These are phyloP conservation scores for Cadophora luteo-olivacea DNA, from an alignment of 2,329 filamentous ascomycete species.

Conservation along the genomic window DNA sequence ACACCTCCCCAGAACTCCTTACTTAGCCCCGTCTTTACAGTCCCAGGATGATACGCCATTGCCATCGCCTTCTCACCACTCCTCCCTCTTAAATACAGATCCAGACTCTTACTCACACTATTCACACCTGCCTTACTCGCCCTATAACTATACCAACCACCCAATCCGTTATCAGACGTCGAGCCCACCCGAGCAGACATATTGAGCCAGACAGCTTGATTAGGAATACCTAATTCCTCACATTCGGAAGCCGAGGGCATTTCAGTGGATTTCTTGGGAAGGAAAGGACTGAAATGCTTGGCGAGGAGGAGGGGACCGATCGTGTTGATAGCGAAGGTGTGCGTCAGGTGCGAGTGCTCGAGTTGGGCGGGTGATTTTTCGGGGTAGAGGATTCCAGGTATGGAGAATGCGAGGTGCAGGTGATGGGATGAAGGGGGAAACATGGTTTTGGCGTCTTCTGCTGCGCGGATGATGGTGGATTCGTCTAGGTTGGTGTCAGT, in stretches of 20 bases:
- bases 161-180: constrained; percentile 72
- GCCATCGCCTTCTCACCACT: constrained; percentile 69
- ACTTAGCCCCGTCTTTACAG: constrained; percentile 77
- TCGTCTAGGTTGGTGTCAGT: constrained; percentile 55
- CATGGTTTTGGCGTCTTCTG: constrained; percentile 54
- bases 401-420: constrained; percentile 71
- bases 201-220: constrained; percentile 69
- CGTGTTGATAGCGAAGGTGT: constrained; percentile 76
- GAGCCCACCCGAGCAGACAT: constrained; percentile 82
- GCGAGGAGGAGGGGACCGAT: constrained; percentile 77
- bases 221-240: constrained; percentile 49
- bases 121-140: constrained; percentile 78
- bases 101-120: constrained; percentile 73
- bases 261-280: constrained; percentile 64
- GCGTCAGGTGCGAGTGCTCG: constrained; percentile 63
- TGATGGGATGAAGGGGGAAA: constrained; percentile 61
- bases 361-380: constrained; percentile 76
- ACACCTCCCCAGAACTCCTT: constrained; percentile 74
- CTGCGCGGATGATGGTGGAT: constrained; percentile 63
- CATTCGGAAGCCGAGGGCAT: constrained; percentile 36
- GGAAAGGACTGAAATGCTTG: constrained; percentile 75
- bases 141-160: constrained; percentile 85
- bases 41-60: constrained; percentile 79
- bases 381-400: constrained; percentile 75
- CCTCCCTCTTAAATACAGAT: constrained; percentile 65